Evolutionary conservation across 768 basidiomycete species (phyloP), one percentile per base, ranked within the genome.

Genomic region (Sistotremastrum niveocremeum): DNA sequence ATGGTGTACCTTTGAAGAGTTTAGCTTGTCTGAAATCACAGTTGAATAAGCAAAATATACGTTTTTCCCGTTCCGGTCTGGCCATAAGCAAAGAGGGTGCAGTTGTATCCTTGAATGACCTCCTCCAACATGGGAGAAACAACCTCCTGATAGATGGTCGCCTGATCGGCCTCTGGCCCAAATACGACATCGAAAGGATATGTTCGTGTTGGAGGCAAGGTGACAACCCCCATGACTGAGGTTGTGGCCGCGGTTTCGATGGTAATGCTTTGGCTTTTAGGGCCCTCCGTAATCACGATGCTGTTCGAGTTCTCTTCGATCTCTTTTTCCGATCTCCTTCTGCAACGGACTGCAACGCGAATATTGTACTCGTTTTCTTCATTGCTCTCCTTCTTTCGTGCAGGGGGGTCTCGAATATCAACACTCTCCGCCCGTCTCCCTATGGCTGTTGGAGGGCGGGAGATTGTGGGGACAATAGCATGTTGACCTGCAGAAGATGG

Each of bases 21-120:
- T 64, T 35, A 59, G 49, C 6, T 31, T 6, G 39, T 37, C 1
- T 44, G 41, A 11, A 41, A 20, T 47, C 12, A 43, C 37, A n/a
- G 30, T 40, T 32, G 43, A 42, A n/a, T 39, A 6, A 30, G 43
- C 34, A 34, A 10, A 3, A 68, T 87, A 55, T 60, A 95, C 89
- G 95, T 98, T 68, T 99, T 99, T 20, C 95, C 95, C 0, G 95
- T 97, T 1, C 95, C 95, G 0, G 95, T 98, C 62, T 98, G 95
- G 2, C 95, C 95, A 59, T 99, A 99, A 4, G 93, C 93, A 63
- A 98, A 97, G 20, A 99, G 69, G 0, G 89, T 94, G 59, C 94
- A 98, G 58, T 98, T 98, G 68, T 95, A 99, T 4, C 95, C 95
- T 61, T 75, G 69, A 36, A 97, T 64, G n/a, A 97, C 93, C 60